These are phyloP conservation scores for Lophiotrema nucula DNA, from an alignment of 495 filamentous ascomycete genomes.

Conservation along the genomic window DNA sequence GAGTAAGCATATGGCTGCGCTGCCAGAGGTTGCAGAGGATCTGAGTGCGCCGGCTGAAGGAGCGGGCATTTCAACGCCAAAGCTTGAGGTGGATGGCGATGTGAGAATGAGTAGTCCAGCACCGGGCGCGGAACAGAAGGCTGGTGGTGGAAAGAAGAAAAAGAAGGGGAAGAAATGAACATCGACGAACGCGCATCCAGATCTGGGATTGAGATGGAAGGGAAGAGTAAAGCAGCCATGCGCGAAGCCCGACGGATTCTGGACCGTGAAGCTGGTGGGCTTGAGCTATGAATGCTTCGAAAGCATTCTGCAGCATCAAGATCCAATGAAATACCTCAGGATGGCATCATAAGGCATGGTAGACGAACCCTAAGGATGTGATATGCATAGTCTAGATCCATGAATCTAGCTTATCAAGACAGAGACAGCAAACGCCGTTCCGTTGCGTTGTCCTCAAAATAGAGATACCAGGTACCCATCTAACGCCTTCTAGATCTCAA, in stretches of 20 bases:
- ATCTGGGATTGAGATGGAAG: not conserved
- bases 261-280: not conserved
- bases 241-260: not conserved
- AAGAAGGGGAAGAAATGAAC: conserved; percentile 47
- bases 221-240: not conserved
- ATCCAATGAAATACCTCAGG: not conserved
- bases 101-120: conserved; percentile 3
- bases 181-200: not conserved
- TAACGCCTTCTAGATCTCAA: not conserved
- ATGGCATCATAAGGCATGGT: not conserved
- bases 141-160: conserved; percentile 42
- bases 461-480: not conserved
- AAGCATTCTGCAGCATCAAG: not conserved
- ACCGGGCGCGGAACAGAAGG: conserved; percentile 15
- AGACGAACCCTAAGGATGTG: no score
- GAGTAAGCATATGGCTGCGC: conserved; percentile 62
- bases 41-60: conserved; percentile 4
- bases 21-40: conserved; percentile 44
- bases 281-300: not conserved
- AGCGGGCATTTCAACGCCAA: conserved; percentile 12
- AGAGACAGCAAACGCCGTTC: not conserved
- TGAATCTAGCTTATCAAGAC: no score
- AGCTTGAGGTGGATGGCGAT: conserved; percentile 11
- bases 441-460: no score
- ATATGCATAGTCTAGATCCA: no score